Percentiles rank a stretch among this genome's conserved stretches.
These are phyloP conservation scores for Aspergillus pseudoterreus DNA, from an alignment of 2,329 filamentous ascomycete species.

Conservation along the genomic window DNA sequence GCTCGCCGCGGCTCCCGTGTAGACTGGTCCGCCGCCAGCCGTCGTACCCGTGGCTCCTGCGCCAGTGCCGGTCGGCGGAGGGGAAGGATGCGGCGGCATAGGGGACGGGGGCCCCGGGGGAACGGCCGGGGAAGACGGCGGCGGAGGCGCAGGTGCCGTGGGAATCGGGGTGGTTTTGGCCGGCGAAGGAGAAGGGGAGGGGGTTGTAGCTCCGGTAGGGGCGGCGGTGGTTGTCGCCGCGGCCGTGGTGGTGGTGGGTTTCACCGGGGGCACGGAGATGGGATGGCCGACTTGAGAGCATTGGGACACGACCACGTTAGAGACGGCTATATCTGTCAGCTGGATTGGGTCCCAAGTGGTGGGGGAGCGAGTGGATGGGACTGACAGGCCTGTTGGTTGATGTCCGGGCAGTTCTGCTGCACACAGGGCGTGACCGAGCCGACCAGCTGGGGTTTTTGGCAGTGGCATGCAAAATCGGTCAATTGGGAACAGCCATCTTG, in stretches of 20 bases:
- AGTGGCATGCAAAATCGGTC: slow-evolving; percentile 50
- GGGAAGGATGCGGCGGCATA: background rate
- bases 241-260: slow-evolving; percentile 10
- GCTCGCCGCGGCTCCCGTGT: background rate
- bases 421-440: slow-evolving; percentile 46
- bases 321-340: slow-evolving; percentile 27
- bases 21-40: background rate
- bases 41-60: background rate
- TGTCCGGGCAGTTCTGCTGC: slow-evolving; percentile 35
- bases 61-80: background rate
- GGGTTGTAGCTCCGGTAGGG: background rate
- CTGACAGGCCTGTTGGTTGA: slow-evolving; percentile 36
- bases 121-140: background rate
- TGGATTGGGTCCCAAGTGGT: background rate
- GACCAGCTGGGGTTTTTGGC: slow-evolving; percentile 44
- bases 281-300: slow-evolving; percentile 36
- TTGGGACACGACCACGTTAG: slow-evolving; percentile 29
- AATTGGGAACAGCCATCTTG: slow-evolving; percentile 44
- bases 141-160: background rate
- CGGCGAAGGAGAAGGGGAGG: background rate
- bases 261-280: slow-evolving; percentile 30
- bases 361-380: slow-evolving; percentile 4
- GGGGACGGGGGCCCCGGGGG: background rate
- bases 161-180: background rate
- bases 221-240: slow-evolving; percentile 2